A percentile compares a stretch with the other conserved stretches of the same genome.
Conservation (phyloP, 441 rosid genomes). For the Metrosideros polymorpha region DNA sequence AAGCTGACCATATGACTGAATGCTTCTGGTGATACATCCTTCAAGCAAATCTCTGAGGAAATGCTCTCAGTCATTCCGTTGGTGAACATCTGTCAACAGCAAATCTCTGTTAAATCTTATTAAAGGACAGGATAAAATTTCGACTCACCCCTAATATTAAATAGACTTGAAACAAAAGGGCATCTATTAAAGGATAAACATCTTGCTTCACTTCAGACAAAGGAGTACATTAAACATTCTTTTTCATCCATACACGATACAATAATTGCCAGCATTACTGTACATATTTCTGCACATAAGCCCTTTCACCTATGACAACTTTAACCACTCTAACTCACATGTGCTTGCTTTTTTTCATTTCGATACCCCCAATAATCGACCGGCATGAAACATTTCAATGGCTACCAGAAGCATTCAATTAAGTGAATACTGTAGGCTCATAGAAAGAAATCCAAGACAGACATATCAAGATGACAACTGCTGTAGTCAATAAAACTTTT, state of each 20-base stretch:
- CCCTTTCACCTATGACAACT: neutral
- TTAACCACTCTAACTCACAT: neutral
- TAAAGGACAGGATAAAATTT: neutral
- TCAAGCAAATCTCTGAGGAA: constrained; percentile 50
- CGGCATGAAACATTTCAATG: neutral
- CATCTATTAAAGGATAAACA: neutral
- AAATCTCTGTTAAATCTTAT: constrained; percentile 2
- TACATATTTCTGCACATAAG: neutral
- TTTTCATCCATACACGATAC: neutral
- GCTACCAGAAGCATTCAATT: neutral
- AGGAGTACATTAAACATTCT: neutral
- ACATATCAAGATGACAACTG: neutral
- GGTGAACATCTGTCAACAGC: constrained; percentile 81
- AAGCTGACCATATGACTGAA: constrained; percentile 71
- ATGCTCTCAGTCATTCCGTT: constrained; percentile 95
- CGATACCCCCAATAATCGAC: neutral
- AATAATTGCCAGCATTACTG: neutral
- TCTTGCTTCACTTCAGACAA: neutral
- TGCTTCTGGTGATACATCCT: constrained; percentile 66
- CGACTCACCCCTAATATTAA: neutral
- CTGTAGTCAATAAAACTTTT: neutral
- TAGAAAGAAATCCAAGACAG: neutral
- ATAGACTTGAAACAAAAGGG: neutral
- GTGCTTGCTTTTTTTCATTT: neutral
- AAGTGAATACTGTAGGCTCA: neutral